Conservation (phyloP, 164 flowering plant species). For the Berberis thunbergii region DNA sequence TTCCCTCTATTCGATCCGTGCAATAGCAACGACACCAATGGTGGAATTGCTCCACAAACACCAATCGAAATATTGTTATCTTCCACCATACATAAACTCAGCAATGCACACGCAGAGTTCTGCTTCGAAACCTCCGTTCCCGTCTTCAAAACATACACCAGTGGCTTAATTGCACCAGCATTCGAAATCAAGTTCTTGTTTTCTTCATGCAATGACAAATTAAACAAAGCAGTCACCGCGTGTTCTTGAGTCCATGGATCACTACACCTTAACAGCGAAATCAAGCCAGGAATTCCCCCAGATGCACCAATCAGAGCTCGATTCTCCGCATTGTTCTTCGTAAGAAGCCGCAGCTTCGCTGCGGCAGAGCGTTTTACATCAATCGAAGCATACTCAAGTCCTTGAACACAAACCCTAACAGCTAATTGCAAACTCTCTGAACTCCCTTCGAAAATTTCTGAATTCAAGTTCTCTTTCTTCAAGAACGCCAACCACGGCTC, state of each 20-base stretch:
- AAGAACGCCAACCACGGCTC: conserved; percentile 57
- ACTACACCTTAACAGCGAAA: conserved; percentile 57
- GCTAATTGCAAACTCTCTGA: conserved; percentile 81
- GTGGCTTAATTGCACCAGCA: conserved; percentile 64
- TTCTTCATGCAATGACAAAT: conserved; percentile 65
- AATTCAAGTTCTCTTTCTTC: conserved; percentile 49
- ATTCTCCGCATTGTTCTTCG: conserved; percentile 82
- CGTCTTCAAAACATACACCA: conserved; percentile 76
- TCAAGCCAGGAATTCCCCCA: conserved; percentile 71
- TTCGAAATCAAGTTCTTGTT: conserved; percentile 42
- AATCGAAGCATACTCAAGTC: conserved; percentile 46
- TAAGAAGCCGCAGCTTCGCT: conserved; percentile 67
- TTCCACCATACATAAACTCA: conserved; percentile 64
- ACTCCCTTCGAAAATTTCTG: conserved; percentile 65
- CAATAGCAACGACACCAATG: conserved; percentile 62
- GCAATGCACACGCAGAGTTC: conserved; percentile 88
- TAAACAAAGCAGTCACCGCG: conserved; percentile 82
- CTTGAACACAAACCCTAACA: conserved; percentile 59
- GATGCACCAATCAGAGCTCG: conserved; percentile 81
- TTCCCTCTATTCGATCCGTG: conserved; percentile 72
- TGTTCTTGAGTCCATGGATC: conserved; percentile 95
- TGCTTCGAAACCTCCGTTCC: conserved; percentile 91
- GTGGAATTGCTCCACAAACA: conserved; percentile 96
- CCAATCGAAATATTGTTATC: conserved; percentile 83
- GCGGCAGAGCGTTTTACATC: conserved; percentile 70